Evolutionary conservation across 495 filamentous ascomycete species (phyloP), one percentile per base, ranked within the genome.

Genomic region (Clavariopsis aquatica): DNA sequence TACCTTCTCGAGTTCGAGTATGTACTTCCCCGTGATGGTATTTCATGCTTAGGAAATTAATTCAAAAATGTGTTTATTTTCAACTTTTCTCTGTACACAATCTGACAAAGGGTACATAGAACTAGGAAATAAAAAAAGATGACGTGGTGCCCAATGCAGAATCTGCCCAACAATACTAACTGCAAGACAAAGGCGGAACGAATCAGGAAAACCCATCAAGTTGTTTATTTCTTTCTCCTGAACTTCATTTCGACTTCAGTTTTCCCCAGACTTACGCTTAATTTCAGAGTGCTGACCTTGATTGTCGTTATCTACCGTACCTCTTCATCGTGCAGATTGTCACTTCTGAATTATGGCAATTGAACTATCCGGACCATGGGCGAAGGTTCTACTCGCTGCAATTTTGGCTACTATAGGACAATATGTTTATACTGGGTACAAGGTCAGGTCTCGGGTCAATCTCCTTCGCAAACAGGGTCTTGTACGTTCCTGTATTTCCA

Each of bases 371-470:
- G 38, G 9, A 17, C 12, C n/a, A 15, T 43, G 38, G 38, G 2
- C 15, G 13, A 43, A 17, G 6, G 6, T 43, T n/a, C 38, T 43
- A n/a, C 38, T 43, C 13, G n/a, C 24, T 3, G n/a, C 34, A 12
- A n/a, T 54, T 15, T 6, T 34, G 8, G 24, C 28, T 20, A 12
- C 24, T 31, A 1, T 31, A 15, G 23, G 23, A 9, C 51, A 54
- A 7, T 54, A 31, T 9, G 7, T 28, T 9, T 34, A 29, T 12
- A 2, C 24, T 15, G 24, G 51, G 4, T 54, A 54, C 51, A 54
- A 19, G n/a, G 51, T 54, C 24, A 24, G 51, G 20, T 54, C 51
- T 20, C n/a, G 24, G 1, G 51, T 54, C 23, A 26, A 54, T 34
- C 4, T 24, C 1, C 26, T 54, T 13, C n/a, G 51, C 6, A 34